Base-by-base conservation (phyloP, 768 basidiomycete species). In the Leccinum longicurvipes region DNA sequence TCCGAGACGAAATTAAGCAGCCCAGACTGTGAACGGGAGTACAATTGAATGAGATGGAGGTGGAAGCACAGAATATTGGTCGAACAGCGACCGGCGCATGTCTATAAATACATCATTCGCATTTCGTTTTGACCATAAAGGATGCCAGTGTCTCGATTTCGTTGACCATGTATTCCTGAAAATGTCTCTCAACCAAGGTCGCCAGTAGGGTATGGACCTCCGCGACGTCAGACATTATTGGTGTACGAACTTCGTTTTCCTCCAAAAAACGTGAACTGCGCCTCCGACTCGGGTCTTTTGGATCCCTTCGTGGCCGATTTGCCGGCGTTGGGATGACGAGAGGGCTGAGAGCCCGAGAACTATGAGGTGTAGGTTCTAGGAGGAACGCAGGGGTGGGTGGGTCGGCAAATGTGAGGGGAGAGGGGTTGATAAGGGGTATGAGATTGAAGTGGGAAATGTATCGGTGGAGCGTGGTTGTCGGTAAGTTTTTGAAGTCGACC, bases 91-190 rank as follows among this genome's bases (percentile, higher is more conserved):
- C 65, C 55, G 3, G 62, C 57, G 51, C 59, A 28, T n/a, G 42
- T 55, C 55, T 59, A 63, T 46, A 51, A 60, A 28, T 55, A 68
- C 60, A 60, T 60, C 50, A 64, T 71, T 82, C 83, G 55, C 75
- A 73, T 69, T 82, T 84, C 6, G 71, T 79, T 70, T 86, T 88
- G 49, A 91, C 81, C 87, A 91, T 87, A 62, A 92, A 91, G 28
- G 84, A 81, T 19, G 88, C 87, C 39, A 92, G 74, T n/a, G 85
- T 87, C 57, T 92, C 91, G 47, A 89, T 84, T 70, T 93, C 91
- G 69, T 86, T 85, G 17, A 79, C 71, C 12, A 72, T 63, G 55
- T 82, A 75, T 36, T 86, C 83, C 54, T 81, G 76, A 67, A 90
- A 92, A 70, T 93, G 91, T 52, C 77, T 77, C 63, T 90, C 86